A percentile compares a stretch with the other conserved stretches of the same genome.
phyloP scores from a whole-genome alignment of 768 basidiomycete genomes.

The Boletus barrowsii region DNA sequence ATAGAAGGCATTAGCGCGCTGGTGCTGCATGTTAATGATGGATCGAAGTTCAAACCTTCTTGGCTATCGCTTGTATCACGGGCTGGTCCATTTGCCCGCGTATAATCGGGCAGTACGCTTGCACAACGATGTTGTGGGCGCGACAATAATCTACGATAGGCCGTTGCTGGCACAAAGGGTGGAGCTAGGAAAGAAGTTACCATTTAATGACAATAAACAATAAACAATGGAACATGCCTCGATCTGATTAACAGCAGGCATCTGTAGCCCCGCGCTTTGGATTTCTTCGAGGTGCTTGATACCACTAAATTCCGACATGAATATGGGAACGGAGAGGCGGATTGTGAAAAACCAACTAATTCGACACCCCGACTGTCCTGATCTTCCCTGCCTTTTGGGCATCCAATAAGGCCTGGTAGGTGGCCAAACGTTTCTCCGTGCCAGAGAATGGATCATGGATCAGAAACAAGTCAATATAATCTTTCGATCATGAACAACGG shows the following conservation, averaged over 20 bases:
- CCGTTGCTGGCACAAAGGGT: constrained; percentile 79
- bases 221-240: constrained; percentile 46
- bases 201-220: neutral
- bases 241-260: constrained; percentile 78
- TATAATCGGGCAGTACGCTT: constrained; percentile 78
- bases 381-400: constrained; percentile 65
- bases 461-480: constrained; percentile 71
- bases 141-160: constrained; percentile 75
- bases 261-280: constrained; percentile 52
- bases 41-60: constrained; percentile 46
- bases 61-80: constrained; percentile 50
- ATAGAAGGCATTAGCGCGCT: constrained; percentile 2
- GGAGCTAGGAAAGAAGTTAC: constrained; percentile 46
- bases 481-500: constrained; percentile 27
- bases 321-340: neutral
- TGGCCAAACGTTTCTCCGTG: constrained; percentile 58
- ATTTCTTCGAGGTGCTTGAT: constrained; percentile 77
- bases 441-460: constrained; percentile 74
- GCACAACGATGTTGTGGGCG: constrained; percentile 54
- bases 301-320: constrained; percentile 40
- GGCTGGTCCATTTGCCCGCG: constrained; percentile 55
- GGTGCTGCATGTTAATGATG: constrained; percentile 1
- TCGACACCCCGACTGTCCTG: constrained; percentile 75
- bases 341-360: constrained; percentile 53
- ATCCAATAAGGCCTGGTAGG: constrained; percentile 68